These are phyloP conservation scores for Kodamaea hsintzibuensis DNA, from an alignment of 805 yeast genomes.

Conservation along the genomic window DNA sequence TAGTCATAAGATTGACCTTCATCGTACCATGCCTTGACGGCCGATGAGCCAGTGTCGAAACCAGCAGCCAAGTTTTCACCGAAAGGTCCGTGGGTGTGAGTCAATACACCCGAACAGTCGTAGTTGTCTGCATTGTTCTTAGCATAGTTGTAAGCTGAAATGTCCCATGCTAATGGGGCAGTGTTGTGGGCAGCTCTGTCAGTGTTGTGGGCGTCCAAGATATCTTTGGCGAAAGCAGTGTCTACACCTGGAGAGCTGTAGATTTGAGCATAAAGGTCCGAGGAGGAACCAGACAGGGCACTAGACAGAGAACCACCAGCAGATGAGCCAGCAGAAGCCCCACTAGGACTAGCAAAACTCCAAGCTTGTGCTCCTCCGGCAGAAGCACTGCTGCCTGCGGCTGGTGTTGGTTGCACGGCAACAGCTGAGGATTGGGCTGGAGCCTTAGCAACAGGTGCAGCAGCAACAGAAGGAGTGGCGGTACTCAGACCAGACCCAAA, in stretches of 20 bases:
- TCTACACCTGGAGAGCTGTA: slow-evolving; percentile 25
- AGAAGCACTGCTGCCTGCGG: neutral
- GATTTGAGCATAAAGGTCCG: slow-evolving; percentile 17
- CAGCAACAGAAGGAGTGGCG: slow-evolving; percentile 11
- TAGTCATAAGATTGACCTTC: slow-evolving; percentile 32
- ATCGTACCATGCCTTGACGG: slow-evolving; percentile 38
- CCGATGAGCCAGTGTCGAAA: slow-evolving; percentile 26
- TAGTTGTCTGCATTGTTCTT: slow-evolving; percentile 34
- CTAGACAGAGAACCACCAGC: slow-evolving; percentile 1
- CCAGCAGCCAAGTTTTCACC: slow-evolving; percentile 44
- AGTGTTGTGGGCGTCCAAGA: slow-evolving; percentile 34
- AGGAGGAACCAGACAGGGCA: slow-evolving; percentile 3
- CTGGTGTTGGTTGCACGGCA: slow-evolving; percentile 7
- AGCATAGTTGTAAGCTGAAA: slow-evolving; percentile 34
- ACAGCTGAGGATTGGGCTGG: neutral
- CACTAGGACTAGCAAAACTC: neutral
- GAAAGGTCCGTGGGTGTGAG: slow-evolving; percentile 37
- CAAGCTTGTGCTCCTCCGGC: neutral
- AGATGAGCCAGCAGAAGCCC: slow-evolving; percentile 13
- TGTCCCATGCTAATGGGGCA: slow-evolving; percentile 31
- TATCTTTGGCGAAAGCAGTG: slow-evolving; percentile 27
- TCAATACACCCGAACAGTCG: slow-evolving; percentile 39
- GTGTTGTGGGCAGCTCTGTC: slow-evolving; percentile 34
- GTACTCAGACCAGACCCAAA: slow-evolving; percentile 6
- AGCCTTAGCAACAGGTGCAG: slow-evolving; percentile 7